Conservation (phyloP, 164 flowering plant genomes). For the Magnolia sinica region DNA sequence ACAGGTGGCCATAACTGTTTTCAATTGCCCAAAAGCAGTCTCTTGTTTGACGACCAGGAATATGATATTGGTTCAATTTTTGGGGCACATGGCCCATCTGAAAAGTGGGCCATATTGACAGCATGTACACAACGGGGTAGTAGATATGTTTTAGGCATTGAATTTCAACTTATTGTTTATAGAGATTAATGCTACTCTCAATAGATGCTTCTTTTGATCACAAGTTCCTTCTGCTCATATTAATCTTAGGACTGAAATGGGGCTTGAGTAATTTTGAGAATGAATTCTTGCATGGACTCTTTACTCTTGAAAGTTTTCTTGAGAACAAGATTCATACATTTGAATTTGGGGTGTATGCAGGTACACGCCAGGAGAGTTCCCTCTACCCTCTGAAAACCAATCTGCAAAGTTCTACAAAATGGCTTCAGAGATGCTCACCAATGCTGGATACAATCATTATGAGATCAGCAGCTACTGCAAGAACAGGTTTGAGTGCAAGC, state of each 20-base stretch:
- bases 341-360: conserved; percentile 26
- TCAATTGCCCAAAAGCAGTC: too few species aligned
- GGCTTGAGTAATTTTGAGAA: background rate
- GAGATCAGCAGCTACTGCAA: conserved; percentile 86
- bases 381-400: conserved; percentile 73
- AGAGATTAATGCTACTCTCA: too few species aligned
- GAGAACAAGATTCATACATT: background rate
- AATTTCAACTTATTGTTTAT: too few species aligned
- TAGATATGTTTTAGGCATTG: too few species aligned
- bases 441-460: conserved; percentile 74
- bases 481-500: conserved; percentile 74
- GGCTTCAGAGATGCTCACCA: conserved; percentile 57
- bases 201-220: too few species aligned
- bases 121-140: too few species aligned
- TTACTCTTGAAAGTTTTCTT: background rate
- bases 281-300: background rate
- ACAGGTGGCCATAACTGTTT: too few species aligned
- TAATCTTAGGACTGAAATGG: background rate
- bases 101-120: too few species aligned
- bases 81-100: too few species aligned
- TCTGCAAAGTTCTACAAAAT: conserved; percentile 78
- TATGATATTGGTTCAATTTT: too few species aligned
- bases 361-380: conserved; percentile 86
- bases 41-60: too few species aligned
- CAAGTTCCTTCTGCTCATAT: background rate